phyloP scores from a whole-genome alignment of 1,284 basidiomycete species.

The Trichosporon ovoides region DNA sequence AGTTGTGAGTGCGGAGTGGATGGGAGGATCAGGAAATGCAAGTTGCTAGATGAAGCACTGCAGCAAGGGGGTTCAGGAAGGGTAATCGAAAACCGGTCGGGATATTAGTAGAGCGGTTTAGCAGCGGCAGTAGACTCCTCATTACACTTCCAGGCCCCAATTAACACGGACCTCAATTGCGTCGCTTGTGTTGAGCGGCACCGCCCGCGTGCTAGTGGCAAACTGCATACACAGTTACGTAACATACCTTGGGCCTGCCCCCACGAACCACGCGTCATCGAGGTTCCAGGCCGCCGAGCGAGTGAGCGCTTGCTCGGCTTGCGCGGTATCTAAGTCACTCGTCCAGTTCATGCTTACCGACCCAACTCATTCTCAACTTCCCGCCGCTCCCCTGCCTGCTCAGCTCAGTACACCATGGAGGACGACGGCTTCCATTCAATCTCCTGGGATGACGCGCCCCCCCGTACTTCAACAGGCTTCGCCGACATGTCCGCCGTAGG shows the following conservation, averaged over 20 bases:
- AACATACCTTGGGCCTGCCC: neutral
- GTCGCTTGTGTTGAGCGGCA: neutral
- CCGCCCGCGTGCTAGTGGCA: neutral
- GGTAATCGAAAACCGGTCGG: conserved; percentile 5
- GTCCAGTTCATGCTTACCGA: neutral
- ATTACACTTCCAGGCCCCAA: neutral
- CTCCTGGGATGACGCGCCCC: conserved; percentile 44
- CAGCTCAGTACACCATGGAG: conserved; percentile 27
- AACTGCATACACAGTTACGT: neutral
- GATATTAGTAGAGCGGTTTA: neutral
- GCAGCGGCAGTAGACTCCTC: neutral
- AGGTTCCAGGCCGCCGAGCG: too few species aligned
- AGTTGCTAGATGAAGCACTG: neutral
- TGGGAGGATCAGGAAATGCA: neutral
- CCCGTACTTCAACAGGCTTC: conserved; percentile 16
- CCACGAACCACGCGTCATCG: conserved; percentile 1
- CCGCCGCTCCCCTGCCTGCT: conserved; percentile 4
- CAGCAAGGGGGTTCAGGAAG: too few species aligned
- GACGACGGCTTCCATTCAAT: conserved; percentile 47
- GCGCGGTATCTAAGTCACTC: neutral
- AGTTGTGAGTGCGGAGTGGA: neutral
- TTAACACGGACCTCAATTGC: neutral
- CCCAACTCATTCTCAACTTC: neutral
- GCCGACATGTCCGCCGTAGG: conserved; percentile 24
- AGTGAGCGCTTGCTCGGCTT: too few species aligned